phyloP scores from a whole-genome alignment of 352 stramenopile genomes.

The Globisporangium emineosum region DNA sequence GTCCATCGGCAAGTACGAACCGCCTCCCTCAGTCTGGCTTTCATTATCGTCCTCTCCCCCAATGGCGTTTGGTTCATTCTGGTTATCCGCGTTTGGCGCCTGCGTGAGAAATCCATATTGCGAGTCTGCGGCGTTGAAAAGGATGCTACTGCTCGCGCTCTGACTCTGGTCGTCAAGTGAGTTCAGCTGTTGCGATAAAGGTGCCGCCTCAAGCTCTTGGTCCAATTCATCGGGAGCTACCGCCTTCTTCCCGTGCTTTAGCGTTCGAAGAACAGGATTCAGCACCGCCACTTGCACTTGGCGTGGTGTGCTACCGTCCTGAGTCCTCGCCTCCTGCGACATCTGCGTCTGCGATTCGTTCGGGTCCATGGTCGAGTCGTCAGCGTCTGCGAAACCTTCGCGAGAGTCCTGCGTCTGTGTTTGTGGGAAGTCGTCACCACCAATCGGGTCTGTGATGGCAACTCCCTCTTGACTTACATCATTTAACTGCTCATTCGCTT shows the following conservation, averaged over 20 bases:
- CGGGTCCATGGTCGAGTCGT: background rate
- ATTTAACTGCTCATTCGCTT: background rate
- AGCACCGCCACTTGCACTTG: background rate
- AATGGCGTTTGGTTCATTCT: background rate
- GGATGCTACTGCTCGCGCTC: background rate
- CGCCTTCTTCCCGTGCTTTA: background rate
- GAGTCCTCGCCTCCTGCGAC: background rate
- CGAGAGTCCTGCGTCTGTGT: constrained; percentile 11
- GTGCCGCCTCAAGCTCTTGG: background rate
- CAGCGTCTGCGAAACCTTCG: constrained; percentile 4
- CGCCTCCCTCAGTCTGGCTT: background rate
- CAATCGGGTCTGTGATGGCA: background rate
- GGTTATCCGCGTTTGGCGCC: background rate
- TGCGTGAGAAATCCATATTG: constrained; percentile 5
- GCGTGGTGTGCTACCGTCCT: background rate
- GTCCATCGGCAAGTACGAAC: constrained; percentile 3
- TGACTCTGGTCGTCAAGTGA: background rate
- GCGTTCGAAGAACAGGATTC: background rate
- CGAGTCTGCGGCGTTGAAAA: background rate
- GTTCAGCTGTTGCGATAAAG: background rate
- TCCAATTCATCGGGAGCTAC: background rate
- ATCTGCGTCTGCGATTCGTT: constrained; percentile 10
- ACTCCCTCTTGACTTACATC: background rate
- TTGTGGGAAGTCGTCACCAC: background rate
- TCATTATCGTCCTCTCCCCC: background rate